Evolutionary conservation across 257 asterid genomes (phyloP).

Genomic region (Fraxinus pennsylvanica): DNA sequence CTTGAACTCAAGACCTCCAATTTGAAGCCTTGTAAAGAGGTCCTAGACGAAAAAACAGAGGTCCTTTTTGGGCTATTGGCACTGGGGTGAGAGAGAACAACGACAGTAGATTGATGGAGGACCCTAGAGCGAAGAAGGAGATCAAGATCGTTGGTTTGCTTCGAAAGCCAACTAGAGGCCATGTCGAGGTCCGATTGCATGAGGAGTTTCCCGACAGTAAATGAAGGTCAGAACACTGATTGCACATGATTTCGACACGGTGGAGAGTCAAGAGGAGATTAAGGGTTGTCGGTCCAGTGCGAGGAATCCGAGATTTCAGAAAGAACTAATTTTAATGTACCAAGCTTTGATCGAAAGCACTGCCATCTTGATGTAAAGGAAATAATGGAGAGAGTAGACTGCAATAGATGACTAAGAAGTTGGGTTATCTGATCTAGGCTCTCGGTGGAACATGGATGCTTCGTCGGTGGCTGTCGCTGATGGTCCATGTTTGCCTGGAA

Average conservation of each 20-base stretch:
- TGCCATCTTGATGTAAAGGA: constrained; percentile 78
- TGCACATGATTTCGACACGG: constrained; percentile 56
- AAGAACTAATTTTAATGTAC: constrained; percentile 45
- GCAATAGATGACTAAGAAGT: constrained; percentile 38
- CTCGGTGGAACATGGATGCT: constrained; percentile 39
- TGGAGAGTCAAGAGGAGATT: constrained; percentile 54
- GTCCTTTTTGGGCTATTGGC: too few species aligned
- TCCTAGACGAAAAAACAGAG: too few species aligned
- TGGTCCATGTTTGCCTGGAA: constrained; percentile 9
- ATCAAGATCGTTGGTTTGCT: constrained; percentile 65
- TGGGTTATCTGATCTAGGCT: constrained; percentile 38
- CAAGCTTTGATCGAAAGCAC: constrained; percentile 60
- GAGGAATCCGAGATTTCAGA: constrained; percentile 57
- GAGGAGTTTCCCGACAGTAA: constrained; percentile 73
- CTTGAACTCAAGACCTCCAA: too few species aligned
- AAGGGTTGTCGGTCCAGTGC: constrained; percentile 78
- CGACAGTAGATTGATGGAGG: constrained; percentile 77
- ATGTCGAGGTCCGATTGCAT: constrained; percentile 98
- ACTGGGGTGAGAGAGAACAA: too few species aligned
- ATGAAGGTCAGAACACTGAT: constrained; percentile 48
- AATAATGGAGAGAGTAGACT: constrained; percentile 24
- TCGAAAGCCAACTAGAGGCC: constrained; percentile 80
- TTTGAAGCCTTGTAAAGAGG: too few species aligned
- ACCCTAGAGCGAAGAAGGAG: constrained; percentile 86
- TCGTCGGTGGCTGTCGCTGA: constrained; percentile 11